phyloP scores from a whole-genome alignment of 1,284 basidiomycete species.

The Sporisorium iseilematis-ciliati region DNA sequence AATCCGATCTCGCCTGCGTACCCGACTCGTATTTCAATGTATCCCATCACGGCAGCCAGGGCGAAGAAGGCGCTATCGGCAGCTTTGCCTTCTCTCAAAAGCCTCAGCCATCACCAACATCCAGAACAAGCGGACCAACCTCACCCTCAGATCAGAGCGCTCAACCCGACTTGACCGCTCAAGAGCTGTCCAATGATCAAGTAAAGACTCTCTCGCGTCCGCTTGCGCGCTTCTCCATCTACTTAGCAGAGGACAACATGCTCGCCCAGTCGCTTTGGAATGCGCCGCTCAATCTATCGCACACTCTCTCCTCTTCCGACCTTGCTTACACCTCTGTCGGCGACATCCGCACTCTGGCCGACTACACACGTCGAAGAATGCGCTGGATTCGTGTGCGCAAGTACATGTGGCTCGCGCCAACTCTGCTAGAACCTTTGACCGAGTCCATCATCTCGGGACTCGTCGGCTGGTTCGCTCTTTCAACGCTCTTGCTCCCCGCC shows the following conservation, averaged over 20 bases:
- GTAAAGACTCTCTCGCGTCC: conserved; percentile 50
- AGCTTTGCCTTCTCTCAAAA: conserved; percentile 55
- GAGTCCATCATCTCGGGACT: conserved; percentile 65
- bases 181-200: conserved; percentile 27
- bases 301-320: conserved; percentile 56
- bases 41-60: conserved; percentile 45
- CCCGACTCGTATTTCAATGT: conserved; percentile 67
- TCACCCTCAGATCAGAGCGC: conserved; percentile 6
- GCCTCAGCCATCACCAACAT: neutral
- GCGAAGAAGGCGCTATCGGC: conserved; percentile 59
- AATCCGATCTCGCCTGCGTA: conserved; percentile 81
- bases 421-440: conserved; percentile 65
- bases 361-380: conserved; percentile 64
- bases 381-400: conserved; percentile 69
- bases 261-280: conserved; percentile 65
- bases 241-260: conserved; percentile 69
- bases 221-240: conserved; percentile 67
- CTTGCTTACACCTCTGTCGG: conserved; percentile 66
- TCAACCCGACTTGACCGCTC: neutral
- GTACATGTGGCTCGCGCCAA: conserved; percentile 66
- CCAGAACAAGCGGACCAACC: conserved; percentile 9
- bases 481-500: conserved; percentile 25
- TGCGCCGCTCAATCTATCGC: conserved; percentile 56
- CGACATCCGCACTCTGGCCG: conserved; percentile 63
- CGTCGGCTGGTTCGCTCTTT: conserved; percentile 55